Evolutionary conservation across 2,329 filamentous ascomycete species (phyloP), one percentile per base, ranked within the genome.

Genomic region (Teratosphaeria nubilosa): DNA sequence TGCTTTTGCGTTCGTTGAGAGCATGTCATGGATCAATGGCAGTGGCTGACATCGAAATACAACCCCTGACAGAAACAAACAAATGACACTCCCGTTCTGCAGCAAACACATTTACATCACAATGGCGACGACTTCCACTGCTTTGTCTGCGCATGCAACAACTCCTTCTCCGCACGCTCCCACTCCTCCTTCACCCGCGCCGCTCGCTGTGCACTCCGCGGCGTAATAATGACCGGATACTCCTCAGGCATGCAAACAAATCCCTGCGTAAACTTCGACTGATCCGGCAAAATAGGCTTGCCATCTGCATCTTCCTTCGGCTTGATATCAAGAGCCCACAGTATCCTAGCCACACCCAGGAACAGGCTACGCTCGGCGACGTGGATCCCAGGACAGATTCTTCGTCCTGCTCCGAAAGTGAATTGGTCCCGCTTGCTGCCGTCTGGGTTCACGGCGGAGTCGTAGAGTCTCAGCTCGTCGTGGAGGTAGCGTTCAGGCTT

Each of bases 211-310:
- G 67, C 61, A 3, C 67, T 69, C 5, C 75, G 64, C 0, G 74
- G 70, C 4, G 62, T 71, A 51, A 77, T 76, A 4, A 55, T 66
- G 1, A 70, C 73, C 13, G 60, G 64, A 45, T 70, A 77, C 58
- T 71, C 68, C 57, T 73, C 73, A 0, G 76, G 75, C 74, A 75
- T 75, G 62, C 72, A 75, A 2, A 76, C 73, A 57, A 77, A 75
- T 0, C 74, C 75, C 62, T 75, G 73, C 0, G 74, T 76, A 53
- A 77, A 60, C 27, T 68, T 70, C 31, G 76, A 73, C 4, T 65
- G 66, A 54, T 77, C 72, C 0, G 75, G 74, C 0, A 74, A 37
- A 20, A 77, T 71, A 2, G 62, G 62, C 51, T 63, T 65, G 1
- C 75, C 74, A 1, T 64, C 27, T 1, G 24, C 61, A 59, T 74